A percentile compares a stretch with the other conserved stretches of the same genome.
These are phyloP conservation scores for Zalaria obscura DNA, from an alignment of 2,329 filamentous ascomycete species.

Conservation along the genomic window DNA sequence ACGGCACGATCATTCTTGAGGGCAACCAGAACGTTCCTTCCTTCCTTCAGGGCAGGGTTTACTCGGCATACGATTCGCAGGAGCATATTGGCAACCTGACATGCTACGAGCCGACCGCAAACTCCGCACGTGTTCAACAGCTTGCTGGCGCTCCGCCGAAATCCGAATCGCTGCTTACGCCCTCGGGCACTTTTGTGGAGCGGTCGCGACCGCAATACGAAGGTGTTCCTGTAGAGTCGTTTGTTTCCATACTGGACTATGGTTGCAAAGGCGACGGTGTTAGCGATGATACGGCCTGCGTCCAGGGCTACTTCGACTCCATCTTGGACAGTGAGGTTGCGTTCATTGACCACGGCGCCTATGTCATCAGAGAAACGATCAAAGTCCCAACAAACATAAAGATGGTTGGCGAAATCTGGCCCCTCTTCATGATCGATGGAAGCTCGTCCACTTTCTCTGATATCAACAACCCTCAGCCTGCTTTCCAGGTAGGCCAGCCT, in stretches of 20 bases:
- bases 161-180: conserved; percentile 4
- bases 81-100: conserved; percentile 13
- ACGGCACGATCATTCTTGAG: conserved; percentile 43
- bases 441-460: conserved; percentile 26
- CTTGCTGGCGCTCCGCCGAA: conserved; percentile 7
- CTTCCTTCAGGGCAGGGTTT: conserved; percentile 61
- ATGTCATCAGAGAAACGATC: conserved; percentile 39
- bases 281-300: conserved; percentile 70
- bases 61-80: conserved; percentile 30
- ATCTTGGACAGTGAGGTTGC: conserved; percentile 39
- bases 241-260: conserved; percentile 43
- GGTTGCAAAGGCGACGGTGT: conserved; percentile 66
- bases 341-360: conserved; percentile 44
- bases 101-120: conserved; percentile 15
- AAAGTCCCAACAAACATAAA: conserved; percentile 53
- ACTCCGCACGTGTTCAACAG: conserved; percentile 10
- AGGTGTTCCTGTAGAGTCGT: conserved; percentile 41
- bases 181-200: conserved; percentile 11
- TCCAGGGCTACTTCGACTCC: conserved; percentile 59
- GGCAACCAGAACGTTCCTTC: conserved; percentile 52
- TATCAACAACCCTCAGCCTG: conserved; percentile 44
- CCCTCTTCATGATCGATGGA: conserved; percentile 67
- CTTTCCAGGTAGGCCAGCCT: conserved; percentile 51
- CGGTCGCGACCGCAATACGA: conserved; percentile 24
- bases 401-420: conserved; percentile 75